Evolutionary conservation across 305 asterid genomes (phyloP).

Genomic region (Fraxinus dipetala): DNA sequence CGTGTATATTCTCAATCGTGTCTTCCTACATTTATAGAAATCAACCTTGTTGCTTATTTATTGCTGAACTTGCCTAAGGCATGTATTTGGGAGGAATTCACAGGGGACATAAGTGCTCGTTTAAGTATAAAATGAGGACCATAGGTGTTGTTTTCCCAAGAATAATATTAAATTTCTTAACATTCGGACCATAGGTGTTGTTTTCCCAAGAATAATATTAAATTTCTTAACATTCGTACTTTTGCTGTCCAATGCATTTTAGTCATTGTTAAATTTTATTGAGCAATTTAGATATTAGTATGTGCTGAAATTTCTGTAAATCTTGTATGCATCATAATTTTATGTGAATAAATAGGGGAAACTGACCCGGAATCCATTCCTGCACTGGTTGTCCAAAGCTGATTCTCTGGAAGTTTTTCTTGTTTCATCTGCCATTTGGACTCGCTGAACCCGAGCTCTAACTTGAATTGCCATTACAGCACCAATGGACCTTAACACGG

Average conservation of each 20-base stretch:
- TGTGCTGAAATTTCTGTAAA: background rate
- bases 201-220: background rate
- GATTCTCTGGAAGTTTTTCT: slow-evolving; percentile 29
- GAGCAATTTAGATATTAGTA: background rate
- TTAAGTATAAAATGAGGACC: background rate
- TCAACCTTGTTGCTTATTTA: background rate
- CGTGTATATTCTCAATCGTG: slow-evolving; percentile 21
- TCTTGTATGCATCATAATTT: background rate
- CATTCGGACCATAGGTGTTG: background rate
- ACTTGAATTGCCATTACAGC: slow-evolving; percentile 67
- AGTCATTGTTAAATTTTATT: background rate
- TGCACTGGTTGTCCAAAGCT: slow-evolving; percentile 27
- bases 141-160: background rate
- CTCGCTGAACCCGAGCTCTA: slow-evolving; percentile 61
- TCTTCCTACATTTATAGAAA: slow-evolving; percentile 37
- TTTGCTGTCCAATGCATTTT: slow-evolving; percentile 1
- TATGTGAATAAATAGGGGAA: background rate
- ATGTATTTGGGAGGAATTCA: background rate
- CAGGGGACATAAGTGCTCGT: background rate
- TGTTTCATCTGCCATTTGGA: slow-evolving; percentile 49
- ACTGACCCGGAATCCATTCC: slow-evolving; percentile 33
- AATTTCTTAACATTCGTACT: background rate
- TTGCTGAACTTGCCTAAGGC: slow-evolving; percentile 3
- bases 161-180: slow-evolving; percentile 1
- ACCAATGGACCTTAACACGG: slow-evolving; percentile 50